These are phyloP conservation scores for Ottelia alismoides DNA, from an alignment of 106 monocot genomes.

Conservation along the genomic window DNA sequence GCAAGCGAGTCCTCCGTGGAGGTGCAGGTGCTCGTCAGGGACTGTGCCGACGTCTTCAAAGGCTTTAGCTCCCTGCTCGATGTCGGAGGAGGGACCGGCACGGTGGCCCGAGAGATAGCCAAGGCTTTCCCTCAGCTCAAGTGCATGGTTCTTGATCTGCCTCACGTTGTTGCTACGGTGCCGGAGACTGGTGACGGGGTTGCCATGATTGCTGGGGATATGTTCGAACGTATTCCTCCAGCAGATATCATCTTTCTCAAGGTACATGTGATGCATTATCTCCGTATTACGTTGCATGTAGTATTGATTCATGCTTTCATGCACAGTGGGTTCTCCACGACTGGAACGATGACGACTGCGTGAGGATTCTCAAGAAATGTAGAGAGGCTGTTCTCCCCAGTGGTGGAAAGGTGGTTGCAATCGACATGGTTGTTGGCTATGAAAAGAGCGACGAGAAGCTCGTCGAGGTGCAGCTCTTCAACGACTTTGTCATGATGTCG, in stretches of 20 bases:
- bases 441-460: no score
- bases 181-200: not conserved
- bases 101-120: slow-evolving; percentile 5
- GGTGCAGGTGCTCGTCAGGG: not conserved
- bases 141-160: slow-evolving; percentile 18
- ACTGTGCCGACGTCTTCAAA: slow-evolving; percentile 4
- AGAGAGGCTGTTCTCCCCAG: no score
- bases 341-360: no score
- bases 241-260: slow-evolving; percentile 24
- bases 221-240: slow-evolving; percentile 17
- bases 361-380: no score
- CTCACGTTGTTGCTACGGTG: slow-evolving; percentile 10
- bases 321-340: no score
- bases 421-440: no score
- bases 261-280: no score
- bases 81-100: slow-evolving; percentile 17
- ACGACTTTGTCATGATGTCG: no score
- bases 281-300: no score
- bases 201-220: slow-evolving; percentile 6
- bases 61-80: slow-evolving; percentile 9
- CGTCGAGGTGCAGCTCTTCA: no score
- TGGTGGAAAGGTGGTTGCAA: no score
- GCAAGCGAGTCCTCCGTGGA: not conserved
- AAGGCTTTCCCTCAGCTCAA: slow-evolving; percentile 7
- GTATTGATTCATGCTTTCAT: no score